Evolutionary conservation across 805 yeast species (phyloP).

Genomic region (Pichia nanzhaoensis): DNA sequence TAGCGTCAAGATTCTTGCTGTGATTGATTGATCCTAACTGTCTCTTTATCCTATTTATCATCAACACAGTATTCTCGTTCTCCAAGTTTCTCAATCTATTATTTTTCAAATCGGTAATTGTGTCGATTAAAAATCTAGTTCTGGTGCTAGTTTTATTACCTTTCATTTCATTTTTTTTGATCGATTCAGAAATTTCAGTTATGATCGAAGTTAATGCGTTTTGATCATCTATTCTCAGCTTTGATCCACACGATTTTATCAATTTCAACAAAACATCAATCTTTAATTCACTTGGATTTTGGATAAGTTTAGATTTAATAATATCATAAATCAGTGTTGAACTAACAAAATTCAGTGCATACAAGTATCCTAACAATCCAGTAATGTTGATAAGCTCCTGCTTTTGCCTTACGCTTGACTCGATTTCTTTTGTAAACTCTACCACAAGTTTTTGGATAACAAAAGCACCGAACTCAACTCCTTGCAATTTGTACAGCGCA

Average conservation of each 20-base stretch:
- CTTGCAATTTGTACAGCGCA: slow-evolving; percentile 70
- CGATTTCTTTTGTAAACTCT: slow-evolving; percentile 42
- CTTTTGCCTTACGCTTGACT: slow-evolving; percentile 19
- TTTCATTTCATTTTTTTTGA: slow-evolving; percentile 31
- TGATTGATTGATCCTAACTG: slow-evolving; percentile 47
- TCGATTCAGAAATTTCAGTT: slow-evolving; percentile 43
- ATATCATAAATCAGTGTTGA: slow-evolving; percentile 74
- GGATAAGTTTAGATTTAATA: slow-evolving; percentile 36
- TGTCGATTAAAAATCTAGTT: slow-evolving; percentile 76
- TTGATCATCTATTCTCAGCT: slow-evolving; percentile 88
- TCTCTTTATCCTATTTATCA: slow-evolving; percentile 57
- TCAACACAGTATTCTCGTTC: slow-evolving; percentile 46
- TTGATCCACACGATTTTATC: slow-evolving; percentile 71
- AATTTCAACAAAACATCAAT: slow-evolving; percentile 74
- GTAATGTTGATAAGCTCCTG: slow-evolving; percentile 47
- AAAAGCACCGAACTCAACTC: slow-evolving; percentile 84
- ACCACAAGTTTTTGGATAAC: slow-evolving; percentile 79
- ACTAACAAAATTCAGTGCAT: slow-evolving; percentile 69
- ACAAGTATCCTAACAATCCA: slow-evolving; percentile 70
- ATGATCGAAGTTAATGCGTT: slow-evolving; percentile 75
- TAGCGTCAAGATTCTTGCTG: slow-evolving; percentile 55
- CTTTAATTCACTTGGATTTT: slow-evolving; percentile 52
- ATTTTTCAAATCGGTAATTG: slow-evolving; percentile 78
- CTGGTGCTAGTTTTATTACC: slow-evolving; percentile 45
- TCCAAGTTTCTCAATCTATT: slow-evolving; percentile 58